Conservation (phyloP, 192 early-diverging fungal species). For the Coemansia sp. region DNA sequence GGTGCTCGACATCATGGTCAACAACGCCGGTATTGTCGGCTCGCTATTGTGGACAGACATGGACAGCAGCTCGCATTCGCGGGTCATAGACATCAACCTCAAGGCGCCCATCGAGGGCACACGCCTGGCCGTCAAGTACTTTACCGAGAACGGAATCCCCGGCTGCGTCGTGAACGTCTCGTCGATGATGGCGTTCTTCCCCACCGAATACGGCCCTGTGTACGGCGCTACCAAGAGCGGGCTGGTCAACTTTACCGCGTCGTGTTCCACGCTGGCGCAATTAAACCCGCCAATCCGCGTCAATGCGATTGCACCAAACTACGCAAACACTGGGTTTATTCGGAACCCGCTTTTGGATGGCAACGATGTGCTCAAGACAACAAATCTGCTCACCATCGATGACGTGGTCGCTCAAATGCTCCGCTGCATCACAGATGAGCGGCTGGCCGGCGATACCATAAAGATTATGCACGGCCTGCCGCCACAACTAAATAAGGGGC, state of each 20-base stretch:
- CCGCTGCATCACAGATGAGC: slow-evolving; percentile 59
- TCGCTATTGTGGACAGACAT: slow-evolving; percentile 45
- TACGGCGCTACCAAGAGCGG: slow-evolving; percentile 79
- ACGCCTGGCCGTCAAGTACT: slow-evolving; percentile 62
- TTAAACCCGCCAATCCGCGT: slow-evolving; percentile 55
- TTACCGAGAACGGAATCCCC: slow-evolving; percentile 45
- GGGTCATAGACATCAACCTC: slow-evolving; percentile 71
- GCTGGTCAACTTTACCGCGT: slow-evolving; percentile 61
- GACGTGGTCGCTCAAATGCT: slow-evolving; percentile 61
- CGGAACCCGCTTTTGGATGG: slow-evolving; percentile 6
- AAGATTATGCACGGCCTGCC: slow-evolving; percentile 30
- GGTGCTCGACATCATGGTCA: slow-evolving; percentile 57
- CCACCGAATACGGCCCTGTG: slow-evolving; percentile 57
- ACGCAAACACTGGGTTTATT: slow-evolving; percentile 55
- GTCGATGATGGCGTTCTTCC: slow-evolving; percentile 68
- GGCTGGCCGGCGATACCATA: slow-evolving; percentile 52
- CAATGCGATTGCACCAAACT: slow-evolving; percentile 64
- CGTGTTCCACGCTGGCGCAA: slow-evolving; percentile 45
- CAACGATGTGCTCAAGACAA: slow-evolving; percentile 16
- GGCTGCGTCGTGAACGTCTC: slow-evolving; percentile 78
- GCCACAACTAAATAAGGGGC: slow-evolving; percentile 36
- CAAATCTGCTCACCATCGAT: slow-evolving; percentile 32
- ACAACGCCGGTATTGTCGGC: slow-evolving; percentile 63
- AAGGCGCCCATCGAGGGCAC: slow-evolving; percentile 75
- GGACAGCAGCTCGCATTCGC: slow-evolving; percentile 49